Conservation (phyloP, 2,329 filamentous ascomycete species). For the Aureobasidium sp. region DNA sequence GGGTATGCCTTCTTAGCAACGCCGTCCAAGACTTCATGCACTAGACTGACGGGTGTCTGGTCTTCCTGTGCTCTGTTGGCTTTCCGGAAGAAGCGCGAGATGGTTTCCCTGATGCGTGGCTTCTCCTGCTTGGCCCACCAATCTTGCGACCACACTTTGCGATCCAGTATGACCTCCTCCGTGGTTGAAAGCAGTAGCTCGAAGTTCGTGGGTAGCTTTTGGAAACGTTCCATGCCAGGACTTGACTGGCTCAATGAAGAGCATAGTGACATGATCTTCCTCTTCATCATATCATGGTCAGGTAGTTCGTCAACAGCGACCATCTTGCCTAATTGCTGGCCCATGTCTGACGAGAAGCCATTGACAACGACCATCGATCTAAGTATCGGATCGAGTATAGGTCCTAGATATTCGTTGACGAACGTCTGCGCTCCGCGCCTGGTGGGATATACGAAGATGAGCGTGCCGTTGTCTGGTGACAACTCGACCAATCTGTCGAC, state of each 20-base stretch:
- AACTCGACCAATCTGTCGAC: slow-evolving; percentile 56
- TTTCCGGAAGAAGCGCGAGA: slow-evolving; percentile 39
- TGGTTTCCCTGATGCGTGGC: slow-evolving; percentile 47
- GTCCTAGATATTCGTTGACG: slow-evolving; percentile 52
- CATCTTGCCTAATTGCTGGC: slow-evolving; percentile 48
- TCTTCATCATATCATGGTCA: slow-evolving; percentile 46
- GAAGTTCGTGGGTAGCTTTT: slow-evolving; percentile 28
- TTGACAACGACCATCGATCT: slow-evolving; percentile 53
- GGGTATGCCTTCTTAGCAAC: slow-evolving; percentile 46
- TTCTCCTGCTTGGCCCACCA: slow-evolving; percentile 62
- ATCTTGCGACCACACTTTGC: slow-evolving; percentile 50
- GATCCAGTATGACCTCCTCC: slow-evolving; percentile 44
- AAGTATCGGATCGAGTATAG: slow-evolving; percentile 54
- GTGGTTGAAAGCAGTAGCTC: slow-evolving; percentile 44
- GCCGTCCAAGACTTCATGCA: slow-evolving; percentile 52
- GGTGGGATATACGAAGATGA: slow-evolving; percentile 58
- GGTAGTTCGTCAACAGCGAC: slow-evolving; percentile 47
- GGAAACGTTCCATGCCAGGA: slow-evolving; percentile 26
- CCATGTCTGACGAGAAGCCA: slow-evolving; percentile 50
- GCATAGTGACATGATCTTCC: slow-evolving; percentile 21
- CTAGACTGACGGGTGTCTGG: slow-evolving; percentile 44
- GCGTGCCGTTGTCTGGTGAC: slow-evolving; percentile 48
- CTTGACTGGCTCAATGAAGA: slow-evolving; percentile 22
- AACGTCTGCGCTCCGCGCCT: slow-evolving; percentile 51
- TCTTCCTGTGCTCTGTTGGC: slow-evolving; percentile 33